Percentiles rank a stretch among this genome's conserved stretches.
phyloP scores from a whole-genome alignment of 1,284 basidiomycete species.

The Moesziomyces globuligerus region DNA sequence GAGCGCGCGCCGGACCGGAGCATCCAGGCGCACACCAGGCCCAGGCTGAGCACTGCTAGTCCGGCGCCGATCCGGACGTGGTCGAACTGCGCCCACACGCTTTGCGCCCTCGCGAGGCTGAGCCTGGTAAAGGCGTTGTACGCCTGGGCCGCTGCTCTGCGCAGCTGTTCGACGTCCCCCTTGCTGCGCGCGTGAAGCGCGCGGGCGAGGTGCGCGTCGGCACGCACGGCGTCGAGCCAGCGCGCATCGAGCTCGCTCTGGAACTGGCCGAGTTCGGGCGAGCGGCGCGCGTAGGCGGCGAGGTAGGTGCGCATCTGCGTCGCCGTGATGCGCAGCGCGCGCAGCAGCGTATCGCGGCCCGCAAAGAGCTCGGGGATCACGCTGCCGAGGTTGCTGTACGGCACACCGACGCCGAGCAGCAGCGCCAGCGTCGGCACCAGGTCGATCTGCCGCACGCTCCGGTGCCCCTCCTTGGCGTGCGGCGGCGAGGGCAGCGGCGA shows the following conservation, averaged over 20 bases:
- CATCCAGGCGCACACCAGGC: conserved; percentile 18
- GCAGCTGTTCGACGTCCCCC: conserved; percentile 14
- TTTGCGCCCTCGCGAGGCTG: conserved; percentile 78
- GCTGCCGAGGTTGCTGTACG: conserved; percentile 92
- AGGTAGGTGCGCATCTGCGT: conserved; percentile 83
- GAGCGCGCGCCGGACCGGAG: conserved; percentile 15
- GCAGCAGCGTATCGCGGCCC: conserved; percentile 69
- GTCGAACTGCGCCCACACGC: conserved; percentile 95
- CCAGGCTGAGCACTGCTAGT: conserved; percentile 67
- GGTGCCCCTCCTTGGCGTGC: conserved; percentile 68
- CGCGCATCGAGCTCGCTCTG: conserved; percentile 56
- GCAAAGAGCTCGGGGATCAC: conserved; percentile 89
- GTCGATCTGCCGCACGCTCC: conserved; percentile 91
- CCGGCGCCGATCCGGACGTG: conserved; percentile 79
- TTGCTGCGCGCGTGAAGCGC: background rate
- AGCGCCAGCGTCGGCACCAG: conserved; percentile 88
- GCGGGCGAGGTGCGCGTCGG: conserved; percentile 46
- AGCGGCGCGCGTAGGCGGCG: conserved; percentile 75
- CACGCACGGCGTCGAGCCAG: conserved; percentile 46
- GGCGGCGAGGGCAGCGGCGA: conserved; percentile 55
- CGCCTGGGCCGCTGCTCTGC: conserved; percentile 37
- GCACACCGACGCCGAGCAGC: conserved; percentile 91
- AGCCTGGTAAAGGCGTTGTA: conserved; percentile 73
- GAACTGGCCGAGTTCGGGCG: conserved; percentile 73
- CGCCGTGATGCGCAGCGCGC: conserved; percentile 79